Percentiles rank a stretch among this genome's conserved stretches.
Evolutionary conservation across 2,329 filamentous ascomycete genomes (phyloP).

Genomic region (Stemphylium lycopersici): DNA sequence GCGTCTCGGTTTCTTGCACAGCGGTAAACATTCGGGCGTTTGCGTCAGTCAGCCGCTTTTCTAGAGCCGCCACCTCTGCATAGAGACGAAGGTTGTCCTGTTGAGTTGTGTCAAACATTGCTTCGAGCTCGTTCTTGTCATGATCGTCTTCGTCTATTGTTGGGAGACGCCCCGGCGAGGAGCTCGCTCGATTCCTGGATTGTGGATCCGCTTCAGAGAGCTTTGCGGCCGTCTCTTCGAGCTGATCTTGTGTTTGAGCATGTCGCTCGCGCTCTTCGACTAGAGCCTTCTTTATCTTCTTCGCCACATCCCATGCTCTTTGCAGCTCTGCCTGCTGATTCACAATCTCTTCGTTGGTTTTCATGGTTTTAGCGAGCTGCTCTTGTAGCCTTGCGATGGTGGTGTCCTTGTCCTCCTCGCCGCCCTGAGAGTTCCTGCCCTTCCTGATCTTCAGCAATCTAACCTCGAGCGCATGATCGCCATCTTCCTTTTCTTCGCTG

Average conservation of each 20-base stretch:
- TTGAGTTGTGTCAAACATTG: slow-evolving; percentile 45
- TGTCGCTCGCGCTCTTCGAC: slow-evolving; percentile 38
- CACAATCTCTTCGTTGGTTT: slow-evolving; percentile 29
- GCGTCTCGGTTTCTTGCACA: slow-evolving; percentile 29
- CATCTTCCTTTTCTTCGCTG: slow-evolving; percentile 20
- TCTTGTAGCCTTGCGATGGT: slow-evolving; percentile 38
- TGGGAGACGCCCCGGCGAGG: slow-evolving; percentile 26
- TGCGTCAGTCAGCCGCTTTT: slow-evolving; percentile 39
- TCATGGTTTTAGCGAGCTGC: slow-evolving; percentile 29
- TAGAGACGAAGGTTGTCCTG: slow-evolving; percentile 43
- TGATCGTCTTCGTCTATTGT: slow-evolving; percentile 41
- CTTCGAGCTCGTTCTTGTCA: slow-evolving; percentile 42
- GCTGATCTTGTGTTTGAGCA: slow-evolving; percentile 31
- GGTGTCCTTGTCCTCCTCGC: slow-evolving; percentile 32
- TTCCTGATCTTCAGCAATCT: slow-evolving; percentile 39
- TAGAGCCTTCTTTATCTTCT: slow-evolving; percentile 35
- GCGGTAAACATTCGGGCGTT: slow-evolving; percentile 35
- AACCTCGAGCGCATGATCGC: slow-evolving; percentile 41
- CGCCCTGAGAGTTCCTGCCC: slow-evolving; percentile 26
- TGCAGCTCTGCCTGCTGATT: slow-evolving; percentile 39
- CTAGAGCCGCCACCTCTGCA: slow-evolving; percentile 33
- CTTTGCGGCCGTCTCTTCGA: slow-evolving; percentile 29
- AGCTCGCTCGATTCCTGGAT: slow-evolving; percentile 7
- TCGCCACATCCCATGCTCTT: slow-evolving; percentile 41
- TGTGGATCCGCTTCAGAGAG: slow-evolving; percentile 25